A percentile compares a stretch with the other conserved stretches of the same genome.
Conservation (phyloP, 139 green algal species). For the Chlamydomonas sphaeroides region DNA sequence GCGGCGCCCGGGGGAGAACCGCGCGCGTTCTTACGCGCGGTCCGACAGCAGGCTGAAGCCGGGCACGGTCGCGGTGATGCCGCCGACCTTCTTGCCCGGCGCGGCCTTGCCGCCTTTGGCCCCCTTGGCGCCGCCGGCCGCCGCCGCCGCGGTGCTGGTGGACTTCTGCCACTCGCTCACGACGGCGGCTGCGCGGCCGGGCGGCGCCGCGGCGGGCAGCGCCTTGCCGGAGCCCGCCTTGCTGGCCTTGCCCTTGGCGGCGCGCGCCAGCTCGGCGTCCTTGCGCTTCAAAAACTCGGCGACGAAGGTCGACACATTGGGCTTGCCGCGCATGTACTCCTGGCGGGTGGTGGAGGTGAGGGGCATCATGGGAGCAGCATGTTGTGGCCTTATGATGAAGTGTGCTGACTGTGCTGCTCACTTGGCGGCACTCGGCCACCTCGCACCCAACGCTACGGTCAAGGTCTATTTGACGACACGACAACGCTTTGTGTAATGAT, state of each 20-base stretch:
- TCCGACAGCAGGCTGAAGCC: constrained; percentile 43
- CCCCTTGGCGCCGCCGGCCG: background rate
- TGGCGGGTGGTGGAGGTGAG: background rate
- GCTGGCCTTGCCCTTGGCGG: constrained; percentile 42
- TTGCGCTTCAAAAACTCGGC: constrained; percentile 86
- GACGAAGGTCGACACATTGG: constrained; percentile 76
- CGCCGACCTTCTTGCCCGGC: constrained; percentile 30
- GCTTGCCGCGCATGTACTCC: constrained; percentile 69
- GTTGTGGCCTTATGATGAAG: too few species aligned
- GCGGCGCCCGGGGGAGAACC: too few species aligned
- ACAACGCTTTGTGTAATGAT: too few species aligned
- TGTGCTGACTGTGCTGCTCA: too few species aligned
- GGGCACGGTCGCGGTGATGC: constrained; percentile 27
- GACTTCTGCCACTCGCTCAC: constrained; percentile 28
- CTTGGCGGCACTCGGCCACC: too few species aligned
- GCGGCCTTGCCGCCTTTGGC: constrained; percentile 6
- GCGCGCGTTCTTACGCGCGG: background rate
- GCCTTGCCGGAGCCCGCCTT: background rate
- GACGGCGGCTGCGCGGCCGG: background rate
- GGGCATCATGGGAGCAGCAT: too few species aligned
- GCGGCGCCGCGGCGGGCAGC: background rate
- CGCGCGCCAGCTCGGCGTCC: constrained; percentile 56
- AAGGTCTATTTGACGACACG: too few species aligned
- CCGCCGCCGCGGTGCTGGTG: background rate
- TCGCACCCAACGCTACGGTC: too few species aligned